Conservation (phyloP, 768 basidiomycete genomes). For the Agrocybe pediades region DNA sequence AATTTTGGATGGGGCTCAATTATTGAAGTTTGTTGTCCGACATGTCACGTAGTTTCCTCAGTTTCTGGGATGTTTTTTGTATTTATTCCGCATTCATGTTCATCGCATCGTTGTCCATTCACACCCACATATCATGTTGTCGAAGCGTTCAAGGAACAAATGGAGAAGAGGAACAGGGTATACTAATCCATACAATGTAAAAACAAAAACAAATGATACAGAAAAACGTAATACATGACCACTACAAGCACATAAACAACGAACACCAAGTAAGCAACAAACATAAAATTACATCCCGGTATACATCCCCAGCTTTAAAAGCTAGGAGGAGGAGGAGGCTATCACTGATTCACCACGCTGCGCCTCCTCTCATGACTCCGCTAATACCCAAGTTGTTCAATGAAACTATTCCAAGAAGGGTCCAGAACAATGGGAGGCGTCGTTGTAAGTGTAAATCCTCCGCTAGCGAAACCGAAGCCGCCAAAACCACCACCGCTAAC, state of each 20-base stretch:
- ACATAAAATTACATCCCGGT: neutral
- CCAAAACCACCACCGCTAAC: neutral
- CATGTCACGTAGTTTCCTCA: too few relatives aligned
- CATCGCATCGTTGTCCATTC: too few relatives aligned
- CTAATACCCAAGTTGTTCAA: conserved; percentile 65
- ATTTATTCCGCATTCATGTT: too few relatives aligned
- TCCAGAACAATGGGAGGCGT: conserved; percentile 40
- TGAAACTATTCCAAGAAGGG: conserved; percentile 66
- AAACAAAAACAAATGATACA: neutral
- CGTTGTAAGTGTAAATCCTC: neutral
- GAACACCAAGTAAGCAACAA: neutral
- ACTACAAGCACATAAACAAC: too few relatives aligned
- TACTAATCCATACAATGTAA: neutral
- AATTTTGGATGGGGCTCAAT: too few relatives aligned
- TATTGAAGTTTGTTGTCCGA: too few relatives aligned
- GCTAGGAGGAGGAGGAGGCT: too few relatives aligned
- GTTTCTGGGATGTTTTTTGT: too few relatives aligned
- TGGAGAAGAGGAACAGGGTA: neutral
- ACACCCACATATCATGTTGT: neutral
- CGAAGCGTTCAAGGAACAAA: too few relatives aligned
- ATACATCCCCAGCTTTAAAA: neutral
- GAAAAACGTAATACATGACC: too few relatives aligned
- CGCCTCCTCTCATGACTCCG: too few relatives aligned
- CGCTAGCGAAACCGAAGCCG: neutral
- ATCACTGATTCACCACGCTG: too few relatives aligned